Percentiles rank a stretch among this genome's conserved stretches.
These are phyloP conservation scores for Microascus cirrosus DNA, from an alignment of 2,329 filamentous ascomycete genomes.

Conservation along the genomic window DNA sequence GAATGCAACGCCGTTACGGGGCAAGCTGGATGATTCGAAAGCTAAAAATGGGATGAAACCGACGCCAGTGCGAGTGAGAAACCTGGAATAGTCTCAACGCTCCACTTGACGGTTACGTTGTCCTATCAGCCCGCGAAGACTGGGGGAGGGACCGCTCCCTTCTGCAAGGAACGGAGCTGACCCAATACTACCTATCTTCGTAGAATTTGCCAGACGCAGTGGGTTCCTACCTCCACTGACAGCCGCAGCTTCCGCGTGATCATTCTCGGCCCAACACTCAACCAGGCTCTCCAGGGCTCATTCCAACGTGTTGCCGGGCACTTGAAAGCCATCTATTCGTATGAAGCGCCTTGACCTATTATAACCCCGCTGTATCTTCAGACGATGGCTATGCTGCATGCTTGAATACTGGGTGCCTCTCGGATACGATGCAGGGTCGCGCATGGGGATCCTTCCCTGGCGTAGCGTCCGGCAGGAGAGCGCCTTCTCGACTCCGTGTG, in stretches of 20 bases:
- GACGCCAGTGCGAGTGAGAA: background rate
- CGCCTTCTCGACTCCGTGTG: background rate
- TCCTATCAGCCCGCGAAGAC: background rate
- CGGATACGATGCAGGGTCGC: too few relatives aligned
- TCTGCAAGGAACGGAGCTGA: background rate
- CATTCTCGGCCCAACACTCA: too few relatives aligned
- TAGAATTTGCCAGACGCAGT: background rate
- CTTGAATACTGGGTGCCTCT: too few relatives aligned
- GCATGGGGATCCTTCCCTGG: too few relatives aligned
- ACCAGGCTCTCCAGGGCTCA: too few relatives aligned
- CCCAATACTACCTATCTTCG: background rate
- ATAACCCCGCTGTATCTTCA: too few relatives aligned
- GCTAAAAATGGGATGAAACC: constrained; percentile 2
- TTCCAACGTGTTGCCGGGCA: too few relatives aligned
- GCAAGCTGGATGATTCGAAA: background rate
- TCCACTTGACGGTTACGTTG: background rate
- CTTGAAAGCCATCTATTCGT: too few relatives aligned
- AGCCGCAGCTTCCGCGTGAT: too few relatives aligned
- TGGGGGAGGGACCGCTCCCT: background rate
- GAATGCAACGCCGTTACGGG: background rate
- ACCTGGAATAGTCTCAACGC: background rate
- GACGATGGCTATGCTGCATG: too few relatives aligned
- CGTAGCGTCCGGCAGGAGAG: background rate
- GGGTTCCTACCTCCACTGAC: too few relatives aligned
- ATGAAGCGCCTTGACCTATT: too few relatives aligned